Conservation (phyloP, 306 rosid species). For the Gleditsia sinensis region DNA sequence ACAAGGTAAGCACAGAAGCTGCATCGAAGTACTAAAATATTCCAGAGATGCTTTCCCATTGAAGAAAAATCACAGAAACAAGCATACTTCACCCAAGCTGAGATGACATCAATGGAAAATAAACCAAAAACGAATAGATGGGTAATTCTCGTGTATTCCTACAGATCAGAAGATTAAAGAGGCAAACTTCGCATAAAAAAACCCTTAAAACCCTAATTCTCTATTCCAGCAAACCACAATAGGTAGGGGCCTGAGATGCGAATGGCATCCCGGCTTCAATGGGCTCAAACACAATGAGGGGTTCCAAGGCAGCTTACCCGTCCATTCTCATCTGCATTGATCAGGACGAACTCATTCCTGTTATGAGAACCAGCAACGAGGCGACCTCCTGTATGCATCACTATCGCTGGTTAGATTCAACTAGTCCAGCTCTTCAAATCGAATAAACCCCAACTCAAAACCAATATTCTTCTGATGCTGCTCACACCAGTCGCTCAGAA, state of each 20-base stretch:
- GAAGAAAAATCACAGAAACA: conserved; percentile 10
- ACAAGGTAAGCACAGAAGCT: conserved; percentile 10
- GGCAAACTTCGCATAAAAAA: conserved; percentile 1
- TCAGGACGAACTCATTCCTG: conserved; percentile 77
- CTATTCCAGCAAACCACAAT: conserved; percentile 16
- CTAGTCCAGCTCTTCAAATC: conserved; percentile 26
- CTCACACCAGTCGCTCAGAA: conserved; percentile 30
- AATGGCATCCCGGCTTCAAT: not conserved
- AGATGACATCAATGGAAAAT: conserved; percentile 6
- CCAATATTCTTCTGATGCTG: conserved; percentile 33
- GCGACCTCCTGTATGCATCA: conserved; percentile 71
- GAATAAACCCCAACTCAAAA: conserved; percentile 30
- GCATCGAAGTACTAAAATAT: not conserved
- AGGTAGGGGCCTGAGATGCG: not conserved
- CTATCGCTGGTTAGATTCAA: conserved; percentile 19
- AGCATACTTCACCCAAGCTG: not conserved
- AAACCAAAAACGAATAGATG: conserved; percentile 14
- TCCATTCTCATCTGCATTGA: conserved; percentile 75
- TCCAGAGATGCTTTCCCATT: not conserved
- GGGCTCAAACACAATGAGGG: not conserved
- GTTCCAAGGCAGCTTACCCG: conserved; percentile 45
- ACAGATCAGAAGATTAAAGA: conserved; percentile 20
- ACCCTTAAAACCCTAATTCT: not conserved
- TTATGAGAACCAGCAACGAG: conserved; percentile 89
- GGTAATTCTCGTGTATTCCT: not conserved